Evolutionary conservation across 208 protist species (phyloP).

Genomic region (Leishmania aethiopica): DNA sequence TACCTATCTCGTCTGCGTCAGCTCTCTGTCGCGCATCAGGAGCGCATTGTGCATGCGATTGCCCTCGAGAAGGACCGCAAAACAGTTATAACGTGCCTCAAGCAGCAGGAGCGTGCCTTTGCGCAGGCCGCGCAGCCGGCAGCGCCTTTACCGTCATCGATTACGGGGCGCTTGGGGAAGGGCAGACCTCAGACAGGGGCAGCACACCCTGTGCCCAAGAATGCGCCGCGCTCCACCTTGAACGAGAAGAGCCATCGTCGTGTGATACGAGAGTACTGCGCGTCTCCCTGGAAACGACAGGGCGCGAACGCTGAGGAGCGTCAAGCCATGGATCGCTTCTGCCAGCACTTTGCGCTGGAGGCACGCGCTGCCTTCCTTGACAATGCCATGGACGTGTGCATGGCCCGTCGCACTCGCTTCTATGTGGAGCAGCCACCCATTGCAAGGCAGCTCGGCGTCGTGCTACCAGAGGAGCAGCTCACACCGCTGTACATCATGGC

Average conservation of each 20-base stretch:
- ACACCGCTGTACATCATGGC: conserved; percentile 39
- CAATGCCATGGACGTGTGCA: conserved; percentile 40
- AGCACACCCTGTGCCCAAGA: conserved; percentile 6
- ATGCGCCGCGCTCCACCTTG: background rate
- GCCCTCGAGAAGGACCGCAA: conserved; percentile 29
- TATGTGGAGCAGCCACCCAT: conserved; percentile 45
- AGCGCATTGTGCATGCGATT: conserved; percentile 45
- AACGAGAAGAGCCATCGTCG: conserved; percentile 3
- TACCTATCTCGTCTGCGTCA: conserved; percentile 45
- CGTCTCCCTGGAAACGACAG: background rate
- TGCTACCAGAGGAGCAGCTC: conserved; percentile 46
- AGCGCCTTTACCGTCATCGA: conserved; percentile 5
- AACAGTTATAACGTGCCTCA: conserved; percentile 51
- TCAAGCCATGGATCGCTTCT: conserved; percentile 33
- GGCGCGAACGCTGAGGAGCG: conserved; percentile 3
- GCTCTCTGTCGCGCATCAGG: conserved; percentile 41
- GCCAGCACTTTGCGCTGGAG: conserved; percentile 38
- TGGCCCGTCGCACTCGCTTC: conserved; percentile 35
- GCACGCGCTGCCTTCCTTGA: conserved; percentile 60
- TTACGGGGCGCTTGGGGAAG: background rate
- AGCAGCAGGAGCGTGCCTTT: conserved; percentile 15
- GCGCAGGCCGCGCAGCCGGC: conserved; percentile 3
- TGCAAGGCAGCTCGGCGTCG: conserved; percentile 28
- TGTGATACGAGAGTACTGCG: conserved; percentile 3
- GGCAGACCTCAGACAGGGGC: background rate